These are phyloP conservation scores for Coemansia sp. DNA, from an alignment of 192 early-diverging fungal species.

Conservation along the genomic window DNA sequence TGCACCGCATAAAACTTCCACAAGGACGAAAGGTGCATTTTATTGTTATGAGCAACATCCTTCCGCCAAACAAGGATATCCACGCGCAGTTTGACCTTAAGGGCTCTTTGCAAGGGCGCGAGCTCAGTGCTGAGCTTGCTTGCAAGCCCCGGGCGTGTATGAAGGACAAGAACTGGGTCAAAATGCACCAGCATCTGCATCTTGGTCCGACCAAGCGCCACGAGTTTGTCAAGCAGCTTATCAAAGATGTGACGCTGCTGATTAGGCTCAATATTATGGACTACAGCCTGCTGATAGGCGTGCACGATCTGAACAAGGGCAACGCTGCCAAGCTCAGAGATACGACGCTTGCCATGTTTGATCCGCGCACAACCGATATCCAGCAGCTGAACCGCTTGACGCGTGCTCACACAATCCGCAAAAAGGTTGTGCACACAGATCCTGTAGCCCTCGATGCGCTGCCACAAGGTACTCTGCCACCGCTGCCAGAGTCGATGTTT, in stretches of 20 bases:
- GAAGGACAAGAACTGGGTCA: constrained; percentile 97
- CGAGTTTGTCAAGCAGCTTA: constrained; percentile 81
- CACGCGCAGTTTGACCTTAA: constrained; percentile 96
- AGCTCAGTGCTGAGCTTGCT: constrained; percentile 68
- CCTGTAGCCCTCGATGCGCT: constrained; percentile 50
- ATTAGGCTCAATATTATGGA: constrained; percentile 92
- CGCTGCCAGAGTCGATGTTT: constrained; percentile 55
- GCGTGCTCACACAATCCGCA: constrained; percentile 53
- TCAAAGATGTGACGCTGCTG: constrained; percentile 79
- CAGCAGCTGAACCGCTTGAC: constrained; percentile 47
- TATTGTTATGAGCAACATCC: constrained; percentile 99
- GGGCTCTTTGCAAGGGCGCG: constrained; percentile 86
- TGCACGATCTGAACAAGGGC: constrained; percentile 81
- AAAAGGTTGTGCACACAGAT: constrained; percentile 51
- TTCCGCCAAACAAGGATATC: constrained; percentile 95
- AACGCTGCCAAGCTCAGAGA: constrained; percentile 90
- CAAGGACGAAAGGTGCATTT: constrained; percentile 95
- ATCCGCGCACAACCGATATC: constrained; percentile 56
- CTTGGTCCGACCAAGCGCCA: constrained; percentile 79
- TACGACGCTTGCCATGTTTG: constrained; percentile 83
- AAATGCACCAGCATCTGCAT: constrained; percentile 67
- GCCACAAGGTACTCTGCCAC: constrained; percentile 34
- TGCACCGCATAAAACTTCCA: constrained; percentile 94
- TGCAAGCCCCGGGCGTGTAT: constrained; percentile 85
- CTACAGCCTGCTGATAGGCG: constrained; percentile 92